Base-by-base conservation (phyloP, 1,139 yeast genomes). In the Citeromyces hawaiiensis region DNA sequence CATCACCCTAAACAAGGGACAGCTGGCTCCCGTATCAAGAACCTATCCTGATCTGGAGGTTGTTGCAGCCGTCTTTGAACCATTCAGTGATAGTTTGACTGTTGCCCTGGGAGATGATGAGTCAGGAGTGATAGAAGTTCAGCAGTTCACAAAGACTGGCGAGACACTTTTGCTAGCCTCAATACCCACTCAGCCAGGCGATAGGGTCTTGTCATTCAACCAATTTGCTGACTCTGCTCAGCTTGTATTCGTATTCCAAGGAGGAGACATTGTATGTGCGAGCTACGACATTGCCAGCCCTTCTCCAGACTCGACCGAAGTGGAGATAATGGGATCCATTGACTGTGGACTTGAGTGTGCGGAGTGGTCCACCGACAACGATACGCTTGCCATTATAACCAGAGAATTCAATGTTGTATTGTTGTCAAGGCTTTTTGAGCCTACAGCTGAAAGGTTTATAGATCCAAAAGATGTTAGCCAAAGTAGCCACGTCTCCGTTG, bases 301-400 rank as follows among this genome's bases (percentile, higher is more conserved):
- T 1, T 78, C 79, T 50, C 64, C 67, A 37, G 74, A 72, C 38
- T 58, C 69, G 17, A 69, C 83, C 1, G 47, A 67, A 3, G 75
- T 79, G 25, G 86, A 79, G 52, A 79, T 88, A 42, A 91, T 83
- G 6, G 97, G 97, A 0, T 71, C 88, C 17, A 77, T 91, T 27
- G 96, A 87, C 50, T 73, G 68, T 34, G 93, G 91, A 0, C 63
- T 88, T 13, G 54, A 60, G 33, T 79, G 86, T 16, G 93, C 96
- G 1, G 53, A 62, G 36, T 93, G 98, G 98, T 81, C 95, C 7
- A 80, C 83, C 4, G 97, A 91, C 55, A 96, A 88, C 52, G 97
- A 91, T 54, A 72, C 87, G 1, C 62, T 91, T 44, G 75, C 80
- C 1, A 50, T 93, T 15, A 70, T 81, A n/a, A 77, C 91, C 1